phyloP scores from a whole-genome alignment of 1,284 basidiomycete genomes.

The Mycena citricolor region DNA sequence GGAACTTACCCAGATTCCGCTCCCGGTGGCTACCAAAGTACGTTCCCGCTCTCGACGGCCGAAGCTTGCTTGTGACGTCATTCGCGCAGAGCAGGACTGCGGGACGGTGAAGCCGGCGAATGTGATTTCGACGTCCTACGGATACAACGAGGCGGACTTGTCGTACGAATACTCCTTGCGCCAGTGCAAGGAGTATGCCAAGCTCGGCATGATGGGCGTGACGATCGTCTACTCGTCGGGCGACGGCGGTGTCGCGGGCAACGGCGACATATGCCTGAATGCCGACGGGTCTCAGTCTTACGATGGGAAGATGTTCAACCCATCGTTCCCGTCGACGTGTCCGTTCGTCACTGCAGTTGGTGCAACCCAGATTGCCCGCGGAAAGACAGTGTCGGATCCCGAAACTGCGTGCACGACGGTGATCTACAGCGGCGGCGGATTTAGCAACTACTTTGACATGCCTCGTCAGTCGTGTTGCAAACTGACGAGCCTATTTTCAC shows the following conservation, averaged over 20 bases:
- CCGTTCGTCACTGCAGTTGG: constrained; percentile 60
- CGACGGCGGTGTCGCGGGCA: constrained; percentile 38
- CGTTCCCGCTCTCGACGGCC: constrained; percentile 13
- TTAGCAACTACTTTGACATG: constrained; percentile 39
- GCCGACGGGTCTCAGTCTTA: constrained; percentile 31
- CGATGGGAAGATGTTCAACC: constrained; percentile 47
- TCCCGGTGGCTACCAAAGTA: constrained; percentile 39
- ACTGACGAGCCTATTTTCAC: background rate
- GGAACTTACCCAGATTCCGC: constrained; percentile 53
- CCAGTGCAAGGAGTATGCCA: constrained; percentile 58
- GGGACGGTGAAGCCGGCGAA: constrained; percentile 11
- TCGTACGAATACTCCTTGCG: constrained; percentile 25
- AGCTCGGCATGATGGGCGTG: constrained; percentile 47
- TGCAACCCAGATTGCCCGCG: constrained; percentile 49
- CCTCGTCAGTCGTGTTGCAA: background rate
- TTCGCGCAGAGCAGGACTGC: constrained; percentile 29
- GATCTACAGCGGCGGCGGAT: constrained; percentile 47
- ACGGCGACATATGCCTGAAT: constrained; percentile 40
- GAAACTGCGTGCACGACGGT: constrained; percentile 45
- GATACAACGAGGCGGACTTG: constrained; percentile 38
- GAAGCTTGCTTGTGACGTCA: constrained; percentile 46
- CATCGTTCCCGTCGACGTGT: constrained; percentile 54
- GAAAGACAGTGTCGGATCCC: constrained; percentile 38
- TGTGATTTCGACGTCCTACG: constrained; percentile 56
- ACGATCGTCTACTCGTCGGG: constrained; percentile 45